phyloP scores from a whole-genome alignment of 768 basidiomycete genomes.

The Chalciporus chontae region DNA sequence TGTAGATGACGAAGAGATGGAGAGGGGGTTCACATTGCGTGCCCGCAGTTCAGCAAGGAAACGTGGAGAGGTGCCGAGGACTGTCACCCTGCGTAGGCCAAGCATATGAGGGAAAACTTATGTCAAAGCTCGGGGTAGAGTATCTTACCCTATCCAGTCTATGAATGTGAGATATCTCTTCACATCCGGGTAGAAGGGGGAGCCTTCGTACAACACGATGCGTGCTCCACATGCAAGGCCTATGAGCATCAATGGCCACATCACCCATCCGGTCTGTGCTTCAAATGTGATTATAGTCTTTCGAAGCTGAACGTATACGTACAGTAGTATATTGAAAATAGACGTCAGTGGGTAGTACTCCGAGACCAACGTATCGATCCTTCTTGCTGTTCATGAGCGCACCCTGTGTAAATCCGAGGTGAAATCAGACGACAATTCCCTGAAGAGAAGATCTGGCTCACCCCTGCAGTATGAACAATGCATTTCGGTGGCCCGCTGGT shows the following conservation, averaged over 20 bases:
- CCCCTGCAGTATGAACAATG: conserved; percentile 75
- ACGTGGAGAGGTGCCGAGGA: conserved; percentile 55
- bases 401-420: conserved; percentile 42
- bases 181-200: conserved; percentile 61
- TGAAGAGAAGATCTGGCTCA: conserved; percentile 31
- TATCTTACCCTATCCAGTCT: conserved; percentile 49
- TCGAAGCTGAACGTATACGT: conserved; percentile 12
- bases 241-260: conserved; percentile 69
- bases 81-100: conserved; percentile 28
- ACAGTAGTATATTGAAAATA: conserved; percentile 77
- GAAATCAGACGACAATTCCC: neutral
- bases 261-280: conserved; percentile 73
- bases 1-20: conserved; percentile 12
- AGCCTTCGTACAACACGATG: conserved; percentile 62
- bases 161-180: conserved; percentile 53
- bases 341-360: conserved; percentile 46
- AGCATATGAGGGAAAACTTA: conserved; percentile 18
- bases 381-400: conserved; percentile 70
- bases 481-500: conserved; percentile 87
- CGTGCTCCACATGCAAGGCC: conserved; percentile 51
- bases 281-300: neutral
- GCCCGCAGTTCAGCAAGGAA: conserved; percentile 63
- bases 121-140: neutral
- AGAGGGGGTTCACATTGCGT: conserved; percentile 46
- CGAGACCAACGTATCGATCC: conserved; percentile 45